Evolutionary conservation across 1,139 yeast species (phyloP).

Genomic region (Hansenula lynferdii): DNA sequence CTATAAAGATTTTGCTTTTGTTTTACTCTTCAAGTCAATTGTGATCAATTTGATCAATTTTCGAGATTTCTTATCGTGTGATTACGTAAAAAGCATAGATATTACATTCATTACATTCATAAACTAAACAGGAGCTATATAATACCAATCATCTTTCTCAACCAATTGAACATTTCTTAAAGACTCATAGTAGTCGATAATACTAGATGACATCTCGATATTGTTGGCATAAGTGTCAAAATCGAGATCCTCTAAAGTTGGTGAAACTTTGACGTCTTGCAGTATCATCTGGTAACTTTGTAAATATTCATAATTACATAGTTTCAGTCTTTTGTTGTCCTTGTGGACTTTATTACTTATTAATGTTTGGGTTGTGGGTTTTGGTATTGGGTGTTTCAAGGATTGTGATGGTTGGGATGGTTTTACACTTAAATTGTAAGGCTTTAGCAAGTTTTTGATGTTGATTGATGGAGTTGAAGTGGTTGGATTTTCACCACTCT

Average conservation of each 20-base stretch:
- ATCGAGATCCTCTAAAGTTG: too few relatives aligned
- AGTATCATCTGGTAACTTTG: not conserved
- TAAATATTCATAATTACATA: not conserved
- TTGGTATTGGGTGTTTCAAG: not conserved
- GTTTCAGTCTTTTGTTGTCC: not conserved
- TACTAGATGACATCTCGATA: not conserved
- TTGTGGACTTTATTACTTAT: too few relatives aligned
- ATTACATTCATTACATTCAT: too few relatives aligned
- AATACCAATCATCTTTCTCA: not conserved
- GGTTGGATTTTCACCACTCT: not conserved
- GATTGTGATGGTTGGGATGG: not conserved
- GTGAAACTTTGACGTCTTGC: too few relatives aligned
- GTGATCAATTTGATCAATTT: too few relatives aligned
- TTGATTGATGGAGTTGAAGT: not conserved
- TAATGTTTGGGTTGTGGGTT: too few relatives aligned
- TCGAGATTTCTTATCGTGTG: too few relatives aligned
- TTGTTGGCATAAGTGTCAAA: too few relatives aligned
- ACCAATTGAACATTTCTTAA: not conserved
- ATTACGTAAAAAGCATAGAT: too few relatives aligned
- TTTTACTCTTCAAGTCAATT: too few relatives aligned
- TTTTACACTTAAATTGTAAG: not conserved
- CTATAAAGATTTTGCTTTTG: too few relatives aligned
- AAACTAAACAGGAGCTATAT: not conserved
- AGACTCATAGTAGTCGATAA: not conserved
- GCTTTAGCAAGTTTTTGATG: not conserved